Evolutionary conservation across 805 yeast genomes (phyloP).

Genomic region (Schwanniomyces yamadae): DNA sequence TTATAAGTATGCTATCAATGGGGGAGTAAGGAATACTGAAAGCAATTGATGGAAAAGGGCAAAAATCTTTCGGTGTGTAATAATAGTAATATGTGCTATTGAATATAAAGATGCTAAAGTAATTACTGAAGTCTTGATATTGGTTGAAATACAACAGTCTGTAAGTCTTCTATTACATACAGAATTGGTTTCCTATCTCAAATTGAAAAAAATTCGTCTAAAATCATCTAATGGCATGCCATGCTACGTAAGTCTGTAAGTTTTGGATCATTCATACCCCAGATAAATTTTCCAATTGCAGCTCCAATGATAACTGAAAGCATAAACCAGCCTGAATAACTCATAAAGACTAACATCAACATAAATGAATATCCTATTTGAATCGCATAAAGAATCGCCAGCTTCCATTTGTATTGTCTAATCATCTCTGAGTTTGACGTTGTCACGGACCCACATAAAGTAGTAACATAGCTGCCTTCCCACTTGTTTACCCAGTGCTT

Average conservation of each 20-base stretch:
- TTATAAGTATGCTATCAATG: no score
- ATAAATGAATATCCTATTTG: conserved; percentile 71
- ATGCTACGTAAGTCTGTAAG: conserved; percentile 16
- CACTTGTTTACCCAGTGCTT: conserved; percentile 28
- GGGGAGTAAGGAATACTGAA: no score
- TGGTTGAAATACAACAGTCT: no score
- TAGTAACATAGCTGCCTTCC: conserved; percentile 18
- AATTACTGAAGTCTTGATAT: not conserved
- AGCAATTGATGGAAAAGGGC: no score
- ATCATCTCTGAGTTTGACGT: conserved; percentile 6
- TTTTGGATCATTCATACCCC: conserved; percentile 37
- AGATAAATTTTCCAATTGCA: conserved; percentile 60
- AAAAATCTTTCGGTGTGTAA: no score
- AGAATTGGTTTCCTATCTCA: no score
- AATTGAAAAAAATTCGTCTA: no score
- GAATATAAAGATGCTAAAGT: no score
- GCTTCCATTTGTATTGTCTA: conserved; percentile 23
- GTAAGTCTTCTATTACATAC: no score
- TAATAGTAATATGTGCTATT: no score
- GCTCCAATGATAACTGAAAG: conserved; percentile 72
- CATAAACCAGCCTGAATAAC: conserved; percentile 86
- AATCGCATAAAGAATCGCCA: conserved; percentile 53
- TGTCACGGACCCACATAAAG: conserved; percentile 10
- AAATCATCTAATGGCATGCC: conserved; percentile 40
- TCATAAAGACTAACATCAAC: conserved; percentile 82